Percentiles rank a stretch among this genome's conserved stretches.
Conservation (phyloP, 1,284 basidiomycete species). For the Melampsora abietis-canadensis region DNA sequence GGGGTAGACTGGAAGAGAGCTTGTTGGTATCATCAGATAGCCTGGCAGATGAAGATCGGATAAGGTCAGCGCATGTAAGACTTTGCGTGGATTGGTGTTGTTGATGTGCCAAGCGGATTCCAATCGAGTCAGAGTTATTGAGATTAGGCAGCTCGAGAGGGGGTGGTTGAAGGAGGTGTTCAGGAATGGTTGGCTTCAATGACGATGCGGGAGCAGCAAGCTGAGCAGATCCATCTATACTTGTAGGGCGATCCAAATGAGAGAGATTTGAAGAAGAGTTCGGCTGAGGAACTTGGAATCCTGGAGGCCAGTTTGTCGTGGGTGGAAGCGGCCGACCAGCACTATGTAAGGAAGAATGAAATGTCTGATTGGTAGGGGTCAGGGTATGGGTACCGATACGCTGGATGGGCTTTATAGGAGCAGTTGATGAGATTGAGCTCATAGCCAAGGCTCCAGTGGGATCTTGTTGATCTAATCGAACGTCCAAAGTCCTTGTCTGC, state of each 20-base stretch:
- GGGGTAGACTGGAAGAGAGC: not conserved
- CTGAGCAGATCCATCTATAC: not conserved
- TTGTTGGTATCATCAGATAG: no score
- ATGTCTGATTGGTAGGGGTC: no score
- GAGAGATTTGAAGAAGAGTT: constrained; percentile 9
- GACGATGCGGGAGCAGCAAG: constrained; percentile 3
- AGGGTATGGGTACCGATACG: no score
- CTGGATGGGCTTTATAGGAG: constrained; percentile 13
- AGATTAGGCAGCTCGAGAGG: not conserved
- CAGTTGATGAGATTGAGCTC: constrained; percentile 48
- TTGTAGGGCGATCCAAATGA: not conserved
- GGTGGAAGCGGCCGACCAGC: no score
- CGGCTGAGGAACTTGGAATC: no score
- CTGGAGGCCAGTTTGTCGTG: no score
- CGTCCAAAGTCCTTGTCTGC: constrained; percentile 51
- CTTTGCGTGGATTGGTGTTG: no score
- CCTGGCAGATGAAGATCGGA: no score
- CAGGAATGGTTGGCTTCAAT: not conserved
- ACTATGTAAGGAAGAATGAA: no score
- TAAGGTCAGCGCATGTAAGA: no score
- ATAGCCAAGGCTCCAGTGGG: constrained; percentile 50
- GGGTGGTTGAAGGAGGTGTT: not conserved
- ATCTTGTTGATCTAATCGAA: constrained; percentile 50
- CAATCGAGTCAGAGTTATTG: not conserved
- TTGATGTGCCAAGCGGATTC: no score